phyloP scores from a whole-genome alignment of 257 asterid genomes.

The Solanum sejunctum region DNA sequence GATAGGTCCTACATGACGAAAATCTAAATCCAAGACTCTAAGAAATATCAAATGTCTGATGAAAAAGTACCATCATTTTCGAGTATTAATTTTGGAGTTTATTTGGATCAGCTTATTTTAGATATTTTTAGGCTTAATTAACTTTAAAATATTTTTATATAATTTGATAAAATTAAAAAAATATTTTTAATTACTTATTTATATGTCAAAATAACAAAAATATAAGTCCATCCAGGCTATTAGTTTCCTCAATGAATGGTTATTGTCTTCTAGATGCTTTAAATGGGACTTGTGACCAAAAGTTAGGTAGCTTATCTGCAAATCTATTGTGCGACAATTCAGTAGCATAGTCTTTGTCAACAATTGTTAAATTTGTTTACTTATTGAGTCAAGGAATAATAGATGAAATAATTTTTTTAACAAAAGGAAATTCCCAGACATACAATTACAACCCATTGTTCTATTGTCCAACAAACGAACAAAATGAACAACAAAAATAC shows the following conservation, averaged over 20 bases:
- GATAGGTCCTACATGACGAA: neutral
- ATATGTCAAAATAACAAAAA: neutral
- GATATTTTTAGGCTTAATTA: neutral
- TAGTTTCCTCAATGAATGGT: neutral
- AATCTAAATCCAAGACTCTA: neutral
- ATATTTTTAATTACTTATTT: neutral
- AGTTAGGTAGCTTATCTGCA: neutral
- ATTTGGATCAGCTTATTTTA: neutral
- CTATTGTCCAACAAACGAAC: neutral
- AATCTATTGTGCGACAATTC: neutral
- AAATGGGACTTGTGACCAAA: neutral
- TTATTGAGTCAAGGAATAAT: neutral
- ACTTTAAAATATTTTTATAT: neutral
- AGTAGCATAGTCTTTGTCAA: neutral
- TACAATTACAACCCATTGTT: neutral
- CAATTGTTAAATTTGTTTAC: neutral
- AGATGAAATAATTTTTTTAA: neutral
- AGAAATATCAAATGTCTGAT: neutral
- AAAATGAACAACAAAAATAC: neutral
- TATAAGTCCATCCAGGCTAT: neutral
- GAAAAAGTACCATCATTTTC: neutral
- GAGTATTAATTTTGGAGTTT: neutral
- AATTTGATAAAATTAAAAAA: too few species aligned
- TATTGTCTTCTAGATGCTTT: neutral
- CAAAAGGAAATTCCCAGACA: neutral